Evolutionary conservation across 1,139 yeast species (phyloP), one percentile per base, ranked within the genome.

Genomic region (Suhomyces panamericanus): DNA sequence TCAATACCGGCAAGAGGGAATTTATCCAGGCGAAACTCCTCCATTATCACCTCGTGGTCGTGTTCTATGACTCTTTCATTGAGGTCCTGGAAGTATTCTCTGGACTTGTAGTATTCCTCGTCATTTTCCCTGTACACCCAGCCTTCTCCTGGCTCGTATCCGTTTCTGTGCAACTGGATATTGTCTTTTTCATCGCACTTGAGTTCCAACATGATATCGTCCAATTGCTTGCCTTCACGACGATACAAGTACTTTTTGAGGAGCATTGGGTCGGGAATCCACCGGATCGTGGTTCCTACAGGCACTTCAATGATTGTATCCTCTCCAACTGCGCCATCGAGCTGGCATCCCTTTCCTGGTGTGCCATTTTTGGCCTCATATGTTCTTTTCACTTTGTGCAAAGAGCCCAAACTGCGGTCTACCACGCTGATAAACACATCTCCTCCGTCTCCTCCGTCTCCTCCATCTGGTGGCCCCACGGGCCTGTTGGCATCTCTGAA

Each of bases 391-490:
- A 93, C 59, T 52, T 82, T 80, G 56, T 89, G 91, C 48, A 93
- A 66, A 1, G 93, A 83, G 32, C 83, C 78, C 43, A 85, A 57
- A 13, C 86, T 87, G 45, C 53, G 45, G 36, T 79, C 81, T 2
- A 85, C 83, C 2, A 96, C 96, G 60, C 83, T 87, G 4, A 93
- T 78, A 59, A 85, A 91, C 3, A 93, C 78, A 44, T 86, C 77
- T 1, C 99, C 99, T 11, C 99, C 99, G 49, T 75, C 71, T 6
- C 99, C 99, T 20, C 99, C 99, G 64, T 93, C 98, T 13, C 99
- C 99, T 20, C 99, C 99, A 63, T 91, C 96, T 0, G 99, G 96
- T 0, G 99, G 98, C 0, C 99, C 99, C 15, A 77, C 75, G 0
- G 96, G 77, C 35, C 88, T 70, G 42, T 90, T 87, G 2, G 96